phyloP scores from a whole-genome alignment of 306 rosid genomes.

The Pachyrhizus erosus region DNA sequence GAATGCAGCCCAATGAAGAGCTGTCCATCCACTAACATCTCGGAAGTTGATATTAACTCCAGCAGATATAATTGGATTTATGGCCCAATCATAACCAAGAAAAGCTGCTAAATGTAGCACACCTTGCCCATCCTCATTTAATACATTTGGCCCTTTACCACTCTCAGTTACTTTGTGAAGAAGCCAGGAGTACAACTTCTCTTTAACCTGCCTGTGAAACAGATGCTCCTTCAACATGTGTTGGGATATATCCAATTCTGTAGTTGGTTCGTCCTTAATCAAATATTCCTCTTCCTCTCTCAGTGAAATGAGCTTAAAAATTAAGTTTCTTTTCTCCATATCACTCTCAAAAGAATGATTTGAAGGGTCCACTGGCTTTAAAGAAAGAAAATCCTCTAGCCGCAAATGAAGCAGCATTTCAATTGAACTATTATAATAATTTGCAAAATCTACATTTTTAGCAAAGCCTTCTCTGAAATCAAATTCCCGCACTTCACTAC shows the following conservation, averaged over 20 bases:
- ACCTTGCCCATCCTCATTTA: conserved; percentile 79
- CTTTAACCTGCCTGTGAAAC: conserved; percentile 63
- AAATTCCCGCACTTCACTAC: conserved; percentile 91
- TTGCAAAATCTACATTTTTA: conserved; percentile 53
- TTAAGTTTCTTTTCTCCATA: conserved; percentile 56
- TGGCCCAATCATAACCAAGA: conserved; percentile 89
- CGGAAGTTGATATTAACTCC: conserved; percentile 90
- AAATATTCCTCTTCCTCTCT: conserved; percentile 74
- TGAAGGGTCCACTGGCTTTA: conserved; percentile 52
- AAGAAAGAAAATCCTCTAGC: conserved; percentile 64
- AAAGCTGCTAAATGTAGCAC: conserved; percentile 79
- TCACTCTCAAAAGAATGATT: conserved; percentile 48
- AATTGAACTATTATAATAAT: conserved; percentile 46
- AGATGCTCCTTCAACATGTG: conserved; percentile 54
- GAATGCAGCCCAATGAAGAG: conserved; percentile 92
- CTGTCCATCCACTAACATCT: conserved; percentile 90
- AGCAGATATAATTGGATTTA: conserved; percentile 68
- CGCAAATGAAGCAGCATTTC: conserved; percentile 60
- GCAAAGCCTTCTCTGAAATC: conserved; percentile 64
- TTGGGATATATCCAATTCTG: conserved; percentile 51
- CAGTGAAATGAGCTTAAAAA: conserved; percentile 65
- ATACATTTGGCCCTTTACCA: conserved; percentile 82
- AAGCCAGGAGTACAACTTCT: conserved; percentile 84
- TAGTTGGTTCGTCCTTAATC: conserved; percentile 46
- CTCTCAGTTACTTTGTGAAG: conserved; percentile 71